Conservation (phyloP, 1,284 basidiomycete genomes). For the Ceratobasidium theobromae region DNA sequence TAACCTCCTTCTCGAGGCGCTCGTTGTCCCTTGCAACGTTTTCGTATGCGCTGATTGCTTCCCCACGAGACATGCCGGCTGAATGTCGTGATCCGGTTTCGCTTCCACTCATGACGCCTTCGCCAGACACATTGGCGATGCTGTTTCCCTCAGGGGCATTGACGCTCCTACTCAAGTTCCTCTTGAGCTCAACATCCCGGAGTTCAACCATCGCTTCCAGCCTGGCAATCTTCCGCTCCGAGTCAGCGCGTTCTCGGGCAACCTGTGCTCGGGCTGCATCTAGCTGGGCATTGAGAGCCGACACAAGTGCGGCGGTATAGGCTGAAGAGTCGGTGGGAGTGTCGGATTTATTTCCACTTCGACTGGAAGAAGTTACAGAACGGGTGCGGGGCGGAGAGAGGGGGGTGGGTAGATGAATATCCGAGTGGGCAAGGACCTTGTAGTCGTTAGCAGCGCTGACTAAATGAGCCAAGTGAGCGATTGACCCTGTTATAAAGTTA, state of each 20-base stretch:
- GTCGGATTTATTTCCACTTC: neutral
- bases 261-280: conserved; percentile 12
- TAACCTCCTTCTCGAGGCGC: conserved; percentile 15
- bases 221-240: conserved; percentile 5
- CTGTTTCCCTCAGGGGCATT: neutral
- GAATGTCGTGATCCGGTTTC: neutral
- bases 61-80: conserved; percentile 17
- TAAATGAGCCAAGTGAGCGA: neutral
- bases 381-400: conserved; percentile 13
- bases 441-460: conserved; percentile 29
- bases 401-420: conserved; percentile 9
- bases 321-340: conserved; percentile 5
- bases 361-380: neutral
- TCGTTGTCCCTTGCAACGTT: conserved; percentile 11
- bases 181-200: conserved; percentile 11
- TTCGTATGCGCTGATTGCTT: conserved; percentile 12
- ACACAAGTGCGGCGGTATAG: conserved; percentile 13
- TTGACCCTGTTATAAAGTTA: neutral
- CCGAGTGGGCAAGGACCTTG: conserved; percentile 23
- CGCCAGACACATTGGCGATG: neutral
- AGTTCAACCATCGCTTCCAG: conserved; percentile 24
- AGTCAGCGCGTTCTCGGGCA: conserved; percentile 2
- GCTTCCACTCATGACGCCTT: conserved; percentile 3
- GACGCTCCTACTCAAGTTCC: conserved; percentile 5
- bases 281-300: conserved; percentile 11